Base-by-base conservation (phyloP, 768 basidiomycete species). In the Lentinula lateritia region DNA sequence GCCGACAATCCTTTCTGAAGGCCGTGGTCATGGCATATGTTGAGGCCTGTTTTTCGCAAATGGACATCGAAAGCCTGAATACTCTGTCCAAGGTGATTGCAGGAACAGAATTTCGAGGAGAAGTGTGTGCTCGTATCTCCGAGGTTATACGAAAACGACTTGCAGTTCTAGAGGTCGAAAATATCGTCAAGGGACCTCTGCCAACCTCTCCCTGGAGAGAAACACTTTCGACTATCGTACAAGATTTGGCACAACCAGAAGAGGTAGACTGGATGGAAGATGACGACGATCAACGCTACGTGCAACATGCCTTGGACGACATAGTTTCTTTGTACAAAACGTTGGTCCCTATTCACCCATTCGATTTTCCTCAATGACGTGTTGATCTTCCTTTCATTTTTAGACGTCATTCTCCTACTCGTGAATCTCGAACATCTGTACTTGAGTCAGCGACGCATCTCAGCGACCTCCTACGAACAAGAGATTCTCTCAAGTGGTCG, bases 201-300 rank as follows among this genome's bases (percentile, higher is more conserved):
- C 7, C 63, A 16, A 15, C 12, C 13, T 18, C 64, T 52, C 32
- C 65, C 7, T 81, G 80, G 80, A 72, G 71, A 35, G 68, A 70
- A 68, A 68, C 64, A 42, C 67, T 76, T 32, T 70, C 66, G 62
- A 64, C 62, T 28, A 64, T 76, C 9, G 66, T 78, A 20, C 67
- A 73, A 60, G 70, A 74, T 1, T 73, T 88, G 45, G 73, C 84
- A 18, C 65, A 74, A 58, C 79, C 81, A 18, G 39, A 56, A 6
- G 77, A 80, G 60, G 68, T 76, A 6, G 66, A 74, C 12, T 88
- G 85, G 87, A 83, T 82, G 78, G 81, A 82, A 28, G 80, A 82
- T 52, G 83, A 85, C 52, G 74, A 76, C 46, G 70, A 67, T 42
- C 65, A 69, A 5, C 70, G 79, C 16, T 82, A 80, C 50, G 74